Evolutionary conservation across 2,329 filamentous ascomycete species (phyloP), one percentile per base, ranked within the genome.

Genomic region (Mariannaea elegans): DNA sequence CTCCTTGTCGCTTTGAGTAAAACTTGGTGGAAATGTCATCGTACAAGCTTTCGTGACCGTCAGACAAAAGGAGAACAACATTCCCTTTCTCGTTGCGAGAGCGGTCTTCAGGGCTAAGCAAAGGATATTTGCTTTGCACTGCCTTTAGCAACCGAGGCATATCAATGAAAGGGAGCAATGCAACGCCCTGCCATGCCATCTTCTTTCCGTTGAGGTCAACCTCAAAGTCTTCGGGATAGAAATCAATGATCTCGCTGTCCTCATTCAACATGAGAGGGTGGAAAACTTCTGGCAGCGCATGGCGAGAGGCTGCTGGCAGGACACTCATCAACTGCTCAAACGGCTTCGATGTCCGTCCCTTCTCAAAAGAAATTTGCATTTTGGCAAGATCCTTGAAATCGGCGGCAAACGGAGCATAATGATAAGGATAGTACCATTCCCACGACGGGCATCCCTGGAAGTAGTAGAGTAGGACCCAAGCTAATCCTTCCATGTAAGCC

Each of bases 291-390:
- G 95, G 95, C 45, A 99, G 89, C 14, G 94, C 92, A 75, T 97
- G 93, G 55, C 94, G 92, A 12, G 94, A 98, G 3, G 92, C 92
- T 4, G 95, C 94, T 14, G 95, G 95, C 72, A 99, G 84, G 49
- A 99, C 95, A 70, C 95, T 96, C 95, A 99, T 99, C 48, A 99
- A 82, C 76, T 99, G 95, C 77, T 99, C 95, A 73, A 97, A 99
- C 0, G 95, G 96, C 66, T 84, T 90, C 68, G 97, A 97, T 4
- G 93, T 91, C 47, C 83, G 87, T 10, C 94, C 94, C 75, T 94
- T 92, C 59, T 92, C 85, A 68, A 99, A 99, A 16, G 84, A 81
- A 65, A 97, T 87, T 29, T 91, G 83, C 82, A 97, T 88, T 67
- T 93, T 88, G 51, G 84, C 86, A 44, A 99, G 83, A 56, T 94